Percentiles rank a stretch among this genome's conserved stretches.
phyloP scores from a whole-genome alignment of 2,329 filamentous ascomycete species.

The Epichloe hybrida region DNA sequence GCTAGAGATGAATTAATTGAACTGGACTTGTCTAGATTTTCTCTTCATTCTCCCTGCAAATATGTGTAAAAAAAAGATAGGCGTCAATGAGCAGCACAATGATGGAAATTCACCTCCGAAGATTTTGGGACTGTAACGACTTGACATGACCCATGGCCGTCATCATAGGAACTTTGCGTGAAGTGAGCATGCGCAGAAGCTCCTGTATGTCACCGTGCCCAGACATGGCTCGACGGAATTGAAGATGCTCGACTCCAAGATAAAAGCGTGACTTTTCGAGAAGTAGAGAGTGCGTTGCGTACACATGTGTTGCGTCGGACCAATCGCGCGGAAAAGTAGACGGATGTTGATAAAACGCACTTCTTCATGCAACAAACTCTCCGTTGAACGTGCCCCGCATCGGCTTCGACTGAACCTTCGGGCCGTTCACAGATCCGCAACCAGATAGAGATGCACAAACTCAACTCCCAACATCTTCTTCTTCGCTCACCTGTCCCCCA shows the following conservation, averaged over 20 bases:
- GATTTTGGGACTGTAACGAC: constrained; percentile 38
- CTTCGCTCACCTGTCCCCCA: too few relatives aligned
- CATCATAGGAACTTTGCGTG: constrained; percentile 45
- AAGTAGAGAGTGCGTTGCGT: background rate
- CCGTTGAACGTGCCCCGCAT: background rate
- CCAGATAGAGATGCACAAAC: too few relatives aligned
- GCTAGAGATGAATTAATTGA: constrained; percentile 17
- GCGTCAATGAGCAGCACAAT: background rate
- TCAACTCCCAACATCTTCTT: too few relatives aligned
- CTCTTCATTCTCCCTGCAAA: background rate
- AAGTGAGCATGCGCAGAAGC: constrained; percentile 44
- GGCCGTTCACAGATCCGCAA: background rate
- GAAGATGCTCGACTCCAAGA: background rate
- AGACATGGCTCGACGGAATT: constrained; percentile 29
- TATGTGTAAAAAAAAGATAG: too few relatives aligned
- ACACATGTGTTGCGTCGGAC: background rate
- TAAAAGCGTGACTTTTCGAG: too few relatives aligned
- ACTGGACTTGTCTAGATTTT: background rate
- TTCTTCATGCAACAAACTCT: background rate
- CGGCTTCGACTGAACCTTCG: background rate
- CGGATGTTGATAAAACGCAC: background rate
- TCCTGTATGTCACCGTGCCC: constrained; percentile 47
- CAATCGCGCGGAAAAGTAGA: background rate
- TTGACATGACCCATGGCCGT: constrained; percentile 46
- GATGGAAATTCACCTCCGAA: constrained; percentile 36